Percentiles rank a stretch among this genome's conserved stretches.
Evolutionary conservation across 495 filamentous ascomycete genomes (phyloP).

Genomic region (Penicillium psychrofluorescens): DNA sequence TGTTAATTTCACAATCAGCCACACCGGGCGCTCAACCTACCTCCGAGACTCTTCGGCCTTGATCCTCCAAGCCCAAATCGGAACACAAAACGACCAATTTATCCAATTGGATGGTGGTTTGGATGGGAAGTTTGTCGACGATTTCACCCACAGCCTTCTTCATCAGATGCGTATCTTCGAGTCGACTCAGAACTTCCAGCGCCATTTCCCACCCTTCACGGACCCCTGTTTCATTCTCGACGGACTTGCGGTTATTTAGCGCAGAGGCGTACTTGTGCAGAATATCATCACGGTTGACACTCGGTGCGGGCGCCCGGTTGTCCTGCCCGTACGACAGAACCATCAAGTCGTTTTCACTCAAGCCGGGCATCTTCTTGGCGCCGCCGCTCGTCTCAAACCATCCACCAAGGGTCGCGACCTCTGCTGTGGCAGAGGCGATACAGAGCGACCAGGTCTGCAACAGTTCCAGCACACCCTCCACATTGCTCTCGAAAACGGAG

Average conservation of each 20-base stretch:
- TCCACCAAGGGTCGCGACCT: constrained; percentile 64
- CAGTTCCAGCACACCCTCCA: constrained; percentile 64
- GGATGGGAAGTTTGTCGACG: constrained; percentile 54
- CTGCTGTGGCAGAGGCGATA: constrained; percentile 66
- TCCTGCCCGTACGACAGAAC: constrained; percentile 49
- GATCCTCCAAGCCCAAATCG: constrained; percentile 59
- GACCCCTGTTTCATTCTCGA: constrained; percentile 28
- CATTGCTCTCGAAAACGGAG: constrained; percentile 68
- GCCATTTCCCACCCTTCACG: constrained; percentile 82
- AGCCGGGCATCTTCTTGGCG: constrained; percentile 25
- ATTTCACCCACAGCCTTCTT: constrained; percentile 61
- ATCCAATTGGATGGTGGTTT: constrained; percentile 61
- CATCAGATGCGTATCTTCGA: constrained; percentile 58
- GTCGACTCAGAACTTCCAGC: constrained; percentile 63
- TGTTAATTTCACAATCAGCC: constrained; percentile 1
- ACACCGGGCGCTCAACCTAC: constrained; percentile 40
- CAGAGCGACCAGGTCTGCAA: constrained; percentile 72
- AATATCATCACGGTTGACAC: constrained; percentile 56
- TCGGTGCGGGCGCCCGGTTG: constrained; percentile 3
- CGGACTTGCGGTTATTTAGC: constrained; percentile 36
- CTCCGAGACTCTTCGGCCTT: constrained; percentile 68
- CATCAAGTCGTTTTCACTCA: constrained; percentile 55
- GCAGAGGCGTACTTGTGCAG: constrained; percentile 62
- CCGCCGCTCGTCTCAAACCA: constrained; percentile 51
- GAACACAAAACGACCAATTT: constrained; percentile 65